phyloP scores from a whole-genome alignment of 129 eudicot species.

The Pittosporum tobira region DNA sequence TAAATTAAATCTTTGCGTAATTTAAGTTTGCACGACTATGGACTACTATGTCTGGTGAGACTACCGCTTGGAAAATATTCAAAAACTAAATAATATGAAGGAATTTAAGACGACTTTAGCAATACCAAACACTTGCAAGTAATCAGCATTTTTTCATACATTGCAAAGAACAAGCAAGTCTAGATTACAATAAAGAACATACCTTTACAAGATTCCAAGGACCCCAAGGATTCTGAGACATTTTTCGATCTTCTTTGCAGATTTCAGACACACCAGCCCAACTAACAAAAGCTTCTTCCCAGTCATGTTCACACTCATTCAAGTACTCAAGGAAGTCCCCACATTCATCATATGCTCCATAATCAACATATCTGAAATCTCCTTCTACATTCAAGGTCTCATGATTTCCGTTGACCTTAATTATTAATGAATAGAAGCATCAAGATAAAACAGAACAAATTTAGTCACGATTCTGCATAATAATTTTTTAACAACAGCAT shows the following conservation, averaged over 20 bases:
- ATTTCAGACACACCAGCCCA: slow-evolving; percentile 60
- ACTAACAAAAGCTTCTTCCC: slow-evolving; percentile 86
- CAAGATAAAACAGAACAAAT: no score
- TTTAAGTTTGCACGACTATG: no score
- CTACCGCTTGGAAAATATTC: no score
- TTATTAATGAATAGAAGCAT: slow-evolving; percentile 6
- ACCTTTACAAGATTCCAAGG: slow-evolving; percentile 92
- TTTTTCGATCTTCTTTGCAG: slow-evolving; percentile 55
- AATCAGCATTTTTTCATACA: background rate
- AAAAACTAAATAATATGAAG: no score
- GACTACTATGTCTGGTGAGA: no score
- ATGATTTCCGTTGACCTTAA: slow-evolving; percentile 89
- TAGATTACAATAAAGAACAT: slow-evolving; percentile 19
- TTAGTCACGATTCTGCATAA: background rate
- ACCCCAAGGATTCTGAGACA: slow-evolving; percentile 52
- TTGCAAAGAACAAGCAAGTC: background rate
- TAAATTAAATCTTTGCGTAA: no score
- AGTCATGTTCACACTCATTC: slow-evolving; percentile 55
- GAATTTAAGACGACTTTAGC: no score
- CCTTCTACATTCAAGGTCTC: slow-evolving; percentile 97
- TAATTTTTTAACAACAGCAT: background rate
- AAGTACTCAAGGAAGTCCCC: slow-evolving; percentile 76
- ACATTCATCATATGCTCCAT: slow-evolving; percentile 87
- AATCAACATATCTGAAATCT: slow-evolving; percentile 84
- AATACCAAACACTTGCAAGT: background rate